phyloP scores from a whole-genome alignment of 2,329 filamentous ascomycete genomes.

The Cordyceps tenuipes region DNA sequence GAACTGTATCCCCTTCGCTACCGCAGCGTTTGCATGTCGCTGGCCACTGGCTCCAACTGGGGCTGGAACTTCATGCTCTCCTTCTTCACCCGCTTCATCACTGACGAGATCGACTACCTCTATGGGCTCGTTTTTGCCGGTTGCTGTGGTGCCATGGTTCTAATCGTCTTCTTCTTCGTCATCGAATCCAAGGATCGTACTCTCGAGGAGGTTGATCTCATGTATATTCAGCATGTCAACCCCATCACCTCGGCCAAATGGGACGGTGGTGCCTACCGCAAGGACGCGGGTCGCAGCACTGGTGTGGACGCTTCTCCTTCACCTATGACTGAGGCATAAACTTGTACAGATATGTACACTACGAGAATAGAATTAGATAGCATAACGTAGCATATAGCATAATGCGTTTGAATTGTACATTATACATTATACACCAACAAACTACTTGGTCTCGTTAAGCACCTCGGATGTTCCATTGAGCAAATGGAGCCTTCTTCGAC shows the following conservation, averaged over 20 bases:
- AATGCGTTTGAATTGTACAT: neutral
- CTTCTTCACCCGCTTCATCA: constrained; percentile 62
- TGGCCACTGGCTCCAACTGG: constrained; percentile 53
- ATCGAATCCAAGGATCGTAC: constrained; percentile 64
- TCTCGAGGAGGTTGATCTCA: constrained; percentile 69
- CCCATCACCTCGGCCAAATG: constrained; percentile 37
- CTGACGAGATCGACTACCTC: constrained; percentile 57
- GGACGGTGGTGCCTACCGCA: constrained; percentile 16
- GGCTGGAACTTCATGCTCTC: constrained; percentile 55
- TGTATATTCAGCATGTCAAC: constrained; percentile 53
- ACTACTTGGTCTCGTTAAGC: neutral
- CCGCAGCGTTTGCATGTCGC: constrained; percentile 44
- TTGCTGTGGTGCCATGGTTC: constrained; percentile 53
- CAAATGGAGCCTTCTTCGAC: neutral
- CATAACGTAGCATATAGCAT: neutral
- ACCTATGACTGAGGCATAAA: neutral
- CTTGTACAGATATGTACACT: no score
- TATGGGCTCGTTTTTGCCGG: constrained; percentile 66
- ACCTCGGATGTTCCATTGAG: neutral
- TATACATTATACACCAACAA: neutral
- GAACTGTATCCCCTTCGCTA: constrained; percentile 56
- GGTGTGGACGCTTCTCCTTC: neutral
- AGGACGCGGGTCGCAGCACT: neutral
- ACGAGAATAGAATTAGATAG: neutral
- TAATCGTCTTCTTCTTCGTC: constrained; percentile 68